Evolutionary conservation across 768 basidiomycete species (phyloP).

Genomic region (Lactarius deliciosus): DNA sequence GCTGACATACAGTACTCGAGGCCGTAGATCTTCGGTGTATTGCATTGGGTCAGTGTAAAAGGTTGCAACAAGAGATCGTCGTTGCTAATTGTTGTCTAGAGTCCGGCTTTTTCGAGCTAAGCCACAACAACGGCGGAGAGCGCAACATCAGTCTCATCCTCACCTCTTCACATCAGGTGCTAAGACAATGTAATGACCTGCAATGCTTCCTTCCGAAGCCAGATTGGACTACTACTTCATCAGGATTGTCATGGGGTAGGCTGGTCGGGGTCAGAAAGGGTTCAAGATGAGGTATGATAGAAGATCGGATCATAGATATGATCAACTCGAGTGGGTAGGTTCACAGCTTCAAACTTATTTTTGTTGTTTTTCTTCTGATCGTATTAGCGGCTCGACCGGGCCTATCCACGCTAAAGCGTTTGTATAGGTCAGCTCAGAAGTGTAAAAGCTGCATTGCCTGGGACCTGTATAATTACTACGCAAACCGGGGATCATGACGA

Average conservation of each 20-base stretch:
- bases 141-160: neutral
- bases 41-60: neutral
- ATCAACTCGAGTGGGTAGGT: neutral
- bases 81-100: neutral
- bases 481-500: neutral
- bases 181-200: neutral
- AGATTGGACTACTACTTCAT: neutral
- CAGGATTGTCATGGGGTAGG: neutral
- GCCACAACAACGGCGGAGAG: neutral
- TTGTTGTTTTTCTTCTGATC: neutral
- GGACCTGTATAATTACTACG: neutral
- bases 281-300: neutral
- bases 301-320: neutral
- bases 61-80: conserved; percentile 1
- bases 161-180: neutral
- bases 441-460: neutral
- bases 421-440: neutral
- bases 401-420: neutral
- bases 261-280: neutral
- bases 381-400: neutral
- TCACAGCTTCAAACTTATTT: neutral
- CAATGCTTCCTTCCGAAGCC: neutral
- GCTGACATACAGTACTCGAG: neutral
- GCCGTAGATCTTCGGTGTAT: neutral
- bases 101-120: neutral